Evolutionary conservation across 176 grass and related monocot species (phyloP).

Genomic region (Musa beccarii): DNA sequence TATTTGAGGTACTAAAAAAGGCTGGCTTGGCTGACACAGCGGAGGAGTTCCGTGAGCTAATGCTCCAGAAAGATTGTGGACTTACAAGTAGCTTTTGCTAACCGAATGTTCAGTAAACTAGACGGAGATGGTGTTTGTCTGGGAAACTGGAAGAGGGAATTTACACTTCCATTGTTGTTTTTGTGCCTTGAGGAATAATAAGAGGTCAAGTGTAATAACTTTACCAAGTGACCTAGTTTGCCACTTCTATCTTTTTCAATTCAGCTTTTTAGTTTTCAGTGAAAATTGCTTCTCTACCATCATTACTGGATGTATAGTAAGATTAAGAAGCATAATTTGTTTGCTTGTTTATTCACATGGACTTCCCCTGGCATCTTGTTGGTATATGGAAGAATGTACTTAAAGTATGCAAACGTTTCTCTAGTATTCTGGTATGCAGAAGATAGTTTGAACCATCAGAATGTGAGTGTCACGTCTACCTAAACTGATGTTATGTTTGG

Average conservation of each 20-base stretch:
- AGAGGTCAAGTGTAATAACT: not conserved
- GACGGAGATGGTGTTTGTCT: not conserved
- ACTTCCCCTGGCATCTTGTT: not conserved
- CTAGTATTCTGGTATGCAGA: not conserved
- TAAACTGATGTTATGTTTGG: too few species aligned
- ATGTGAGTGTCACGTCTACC: too few species aligned
- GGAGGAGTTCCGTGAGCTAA: slow-evolving; percentile 39
- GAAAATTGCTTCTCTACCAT: not conserved
- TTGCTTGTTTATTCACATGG: not conserved
- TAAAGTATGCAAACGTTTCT: not conserved
- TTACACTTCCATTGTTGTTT: not conserved
- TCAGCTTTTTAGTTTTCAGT: not conserved
- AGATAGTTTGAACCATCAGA: not conserved
- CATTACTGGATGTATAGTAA: not conserved
- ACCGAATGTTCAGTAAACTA: not conserved
- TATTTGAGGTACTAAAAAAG: slow-evolving; percentile 35
- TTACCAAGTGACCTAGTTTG: not conserved
- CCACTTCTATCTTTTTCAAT: not conserved
- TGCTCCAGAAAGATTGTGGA: slow-evolving; percentile 46
- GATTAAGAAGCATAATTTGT: not conserved
- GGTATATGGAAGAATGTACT: not conserved
- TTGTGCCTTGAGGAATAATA: not conserved
- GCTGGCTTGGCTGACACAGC: slow-evolving; percentile 32
- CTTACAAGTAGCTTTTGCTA: slow-evolving; percentile 24
- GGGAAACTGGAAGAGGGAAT: not conserved